phyloP scores from a whole-genome alignment of 805 yeast species.

The Suhomyces tanzawaensis region DNA sequence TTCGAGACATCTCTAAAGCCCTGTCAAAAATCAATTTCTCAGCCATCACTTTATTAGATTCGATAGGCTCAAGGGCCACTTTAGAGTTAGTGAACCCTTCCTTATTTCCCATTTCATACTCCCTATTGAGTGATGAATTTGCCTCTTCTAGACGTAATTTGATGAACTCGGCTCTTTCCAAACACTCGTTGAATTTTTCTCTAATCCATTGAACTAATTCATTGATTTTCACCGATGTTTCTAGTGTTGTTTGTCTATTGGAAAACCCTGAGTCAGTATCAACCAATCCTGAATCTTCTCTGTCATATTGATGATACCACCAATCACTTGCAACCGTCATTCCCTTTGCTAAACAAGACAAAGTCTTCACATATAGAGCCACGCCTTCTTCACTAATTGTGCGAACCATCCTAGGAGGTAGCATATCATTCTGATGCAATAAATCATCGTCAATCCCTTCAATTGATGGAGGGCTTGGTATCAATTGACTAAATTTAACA shows the following conservation, averaged over 20 bases:
- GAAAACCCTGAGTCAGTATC: conserved; percentile 7
- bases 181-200: conserved; percentile 80
- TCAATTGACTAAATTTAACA: conserved; percentile 80
- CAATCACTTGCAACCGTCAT: conserved; percentile 84
- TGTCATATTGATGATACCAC: conserved; percentile 61
- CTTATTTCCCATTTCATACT: conserved; percentile 5
- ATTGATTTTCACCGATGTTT: conserved; percentile 46
- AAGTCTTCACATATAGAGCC: conserved; percentile 76
- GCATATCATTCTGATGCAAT: conserved; percentile 37
- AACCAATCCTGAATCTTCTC: not conserved
- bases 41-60: conserved; percentile 47
- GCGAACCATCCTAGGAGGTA: conserved; percentile 58
- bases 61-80: not conserved
- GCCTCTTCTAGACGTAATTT: conserved; percentile 56
- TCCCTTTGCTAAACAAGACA: conserved; percentile 79
- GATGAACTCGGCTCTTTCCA: conserved; percentile 83
- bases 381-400: conserved; percentile 82
- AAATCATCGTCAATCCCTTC: conserved; percentile 37
- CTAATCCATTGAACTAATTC: conserved; percentile 89
- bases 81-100: not conserved
- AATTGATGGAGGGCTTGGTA: conserved; percentile 66
- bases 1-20: conserved; percentile 88
- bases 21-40: conserved; percentile 89
- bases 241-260: conserved; percentile 2
- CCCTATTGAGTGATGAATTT: conserved; percentile 30